Conservation (phyloP, 495 filamentous ascomycete genomes). For the Penicillium lagena region DNA sequence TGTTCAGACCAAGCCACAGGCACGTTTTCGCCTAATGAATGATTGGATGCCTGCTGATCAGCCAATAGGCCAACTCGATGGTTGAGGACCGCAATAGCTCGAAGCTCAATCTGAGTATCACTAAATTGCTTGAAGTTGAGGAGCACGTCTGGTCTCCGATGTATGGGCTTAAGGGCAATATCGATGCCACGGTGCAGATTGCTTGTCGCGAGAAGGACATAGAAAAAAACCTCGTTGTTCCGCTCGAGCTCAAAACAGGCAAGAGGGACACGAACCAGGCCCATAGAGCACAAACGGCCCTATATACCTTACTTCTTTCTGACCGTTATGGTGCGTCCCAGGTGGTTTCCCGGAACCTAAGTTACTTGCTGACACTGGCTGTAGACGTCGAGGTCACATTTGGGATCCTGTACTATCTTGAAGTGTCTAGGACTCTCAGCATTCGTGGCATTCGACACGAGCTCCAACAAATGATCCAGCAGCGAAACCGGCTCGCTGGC, state of each 20-base stretch:
- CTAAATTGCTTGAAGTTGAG: constrained; percentile 90
- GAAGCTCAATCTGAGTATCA: constrained; percentile 74
- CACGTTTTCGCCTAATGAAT: constrained; percentile 26
- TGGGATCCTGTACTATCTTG: constrained; percentile 91
- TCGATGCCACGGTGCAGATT: constrained; percentile 97
- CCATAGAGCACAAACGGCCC: constrained; percentile 87
- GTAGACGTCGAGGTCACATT: constrained; percentile 78
- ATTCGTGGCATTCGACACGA: constrained; percentile 81
- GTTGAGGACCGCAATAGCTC: constrained; percentile 71
- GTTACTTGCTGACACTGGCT: constrained; percentile 6
- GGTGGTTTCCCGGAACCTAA: not conserved
- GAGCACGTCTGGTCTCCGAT: constrained; percentile 97
- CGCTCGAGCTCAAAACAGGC: constrained; percentile 93
- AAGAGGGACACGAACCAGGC: constrained; percentile 64
- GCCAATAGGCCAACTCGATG: constrained; percentile 55
- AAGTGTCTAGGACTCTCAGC: constrained; percentile 75
- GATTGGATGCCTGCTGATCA: constrained; percentile 1
- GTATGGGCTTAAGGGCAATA: constrained; percentile 95
- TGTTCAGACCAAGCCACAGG: constrained; percentile 64
- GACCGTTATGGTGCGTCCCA: constrained; percentile 73
- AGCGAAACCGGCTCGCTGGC: constrained; percentile 82
- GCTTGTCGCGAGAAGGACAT: constrained; percentile 59
- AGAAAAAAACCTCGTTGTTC: constrained; percentile 70
- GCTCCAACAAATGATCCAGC: constrained; percentile 89
- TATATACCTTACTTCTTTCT: constrained; percentile 88